Conservation (phyloP, 495 filamentous ascomycete species). For the Penicillium simplicissimum region DNA sequence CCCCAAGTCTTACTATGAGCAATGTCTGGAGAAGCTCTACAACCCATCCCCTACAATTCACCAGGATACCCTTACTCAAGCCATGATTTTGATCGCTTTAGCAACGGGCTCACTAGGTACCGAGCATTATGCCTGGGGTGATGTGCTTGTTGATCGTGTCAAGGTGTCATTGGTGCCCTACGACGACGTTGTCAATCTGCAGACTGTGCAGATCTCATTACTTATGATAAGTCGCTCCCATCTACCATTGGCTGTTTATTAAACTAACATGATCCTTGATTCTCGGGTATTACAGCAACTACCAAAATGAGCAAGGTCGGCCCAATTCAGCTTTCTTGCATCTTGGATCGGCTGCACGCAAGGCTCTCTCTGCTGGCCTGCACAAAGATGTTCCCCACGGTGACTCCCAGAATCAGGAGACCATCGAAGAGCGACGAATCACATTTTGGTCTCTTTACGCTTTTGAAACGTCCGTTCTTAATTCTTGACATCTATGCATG, state of each 20-base stretch:
- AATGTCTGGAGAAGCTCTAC: slow-evolving; percentile 37
- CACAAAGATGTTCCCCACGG: slow-evolving; percentile 42
- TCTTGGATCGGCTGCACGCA: slow-evolving; percentile 40
- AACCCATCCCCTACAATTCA: slow-evolving; percentile 19
- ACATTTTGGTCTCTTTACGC: slow-evolving; percentile 47
- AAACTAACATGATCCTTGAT: not conserved
- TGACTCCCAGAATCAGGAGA: slow-evolving; percentile 28
- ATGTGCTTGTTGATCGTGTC: slow-evolving; percentile 42
- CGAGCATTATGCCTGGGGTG: slow-evolving; percentile 40
- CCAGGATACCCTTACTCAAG: slow-evolving; percentile 30
- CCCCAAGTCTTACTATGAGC: slow-evolving; percentile 30
- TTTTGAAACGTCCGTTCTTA: slow-evolving; percentile 40
- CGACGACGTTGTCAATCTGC: slow-evolving; percentile 47
- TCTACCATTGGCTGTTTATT: not conserved
- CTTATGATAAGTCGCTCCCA: slow-evolving; percentile 44
- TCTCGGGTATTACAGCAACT: slow-evolving; percentile 39
- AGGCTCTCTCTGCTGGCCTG: slow-evolving; percentile 44
- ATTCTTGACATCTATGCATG: not conserved
- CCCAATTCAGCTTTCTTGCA: slow-evolving; percentile 47
- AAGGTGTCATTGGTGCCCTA: slow-evolving; percentile 35
- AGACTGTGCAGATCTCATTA: slow-evolving; percentile 44
- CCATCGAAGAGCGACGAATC: slow-evolving; percentile 36
- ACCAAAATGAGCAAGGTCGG: slow-evolving; percentile 44
- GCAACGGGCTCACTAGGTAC: slow-evolving; percentile 38
- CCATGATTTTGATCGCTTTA: slow-evolving; percentile 35